Evolutionary conservation across 179 eudicot genomes (phyloP).

Genomic region (Gypsophila paniculata): DNA sequence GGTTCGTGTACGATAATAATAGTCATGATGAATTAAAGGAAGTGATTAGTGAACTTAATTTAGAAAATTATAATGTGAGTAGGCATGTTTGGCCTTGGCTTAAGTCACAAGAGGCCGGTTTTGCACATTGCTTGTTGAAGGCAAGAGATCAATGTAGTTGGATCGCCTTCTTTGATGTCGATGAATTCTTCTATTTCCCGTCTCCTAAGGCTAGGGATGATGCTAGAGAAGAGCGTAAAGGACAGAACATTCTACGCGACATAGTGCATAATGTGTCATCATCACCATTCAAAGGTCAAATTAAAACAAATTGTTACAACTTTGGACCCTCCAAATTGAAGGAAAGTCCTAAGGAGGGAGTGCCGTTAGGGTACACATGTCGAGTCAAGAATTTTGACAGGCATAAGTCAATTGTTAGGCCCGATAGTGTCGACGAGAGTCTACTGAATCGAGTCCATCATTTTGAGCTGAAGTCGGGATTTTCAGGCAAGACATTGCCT

Average conservation of each 20-base stretch:
- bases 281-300: slow-evolving; percentile 40
- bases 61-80: slow-evolving; percentile 47
- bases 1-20: slow-evolving; percentile 81
- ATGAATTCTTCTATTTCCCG: slow-evolving; percentile 68
- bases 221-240: slow-evolving; percentile 17
- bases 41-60: slow-evolving; percentile 42
- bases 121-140: slow-evolving; percentile 70
- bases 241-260: slow-evolving; percentile 37
- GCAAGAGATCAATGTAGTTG: slow-evolving; percentile 59
- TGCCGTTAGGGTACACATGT: slow-evolving; percentile 64
- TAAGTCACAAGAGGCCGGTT: slow-evolving; percentile 89
- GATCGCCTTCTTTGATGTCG: slow-evolving; percentile 85
- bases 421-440: slow-evolving; percentile 49
- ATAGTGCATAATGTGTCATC: slow-evolving; percentile 47
- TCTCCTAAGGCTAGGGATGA: slow-evolving; percentile 17
- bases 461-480: slow-evolving; percentile 48
- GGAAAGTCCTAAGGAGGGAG: slow-evolving; percentile 41
- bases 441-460: slow-evolving; percentile 69
- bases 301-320: slow-evolving; percentile 59
- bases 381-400: slow-evolving; percentile 61
- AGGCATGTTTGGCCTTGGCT: slow-evolving; percentile 88
- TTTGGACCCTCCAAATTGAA: slow-evolving; percentile 67
- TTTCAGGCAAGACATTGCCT: slow-evolving; percentile 29
- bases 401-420: slow-evolving; percentile 69
- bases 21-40: slow-evolving; percentile 53